Evolutionary conservation across 1,284 basidiomycete genomes (phyloP).

Genomic region (Pascua guehoae): DNA sequence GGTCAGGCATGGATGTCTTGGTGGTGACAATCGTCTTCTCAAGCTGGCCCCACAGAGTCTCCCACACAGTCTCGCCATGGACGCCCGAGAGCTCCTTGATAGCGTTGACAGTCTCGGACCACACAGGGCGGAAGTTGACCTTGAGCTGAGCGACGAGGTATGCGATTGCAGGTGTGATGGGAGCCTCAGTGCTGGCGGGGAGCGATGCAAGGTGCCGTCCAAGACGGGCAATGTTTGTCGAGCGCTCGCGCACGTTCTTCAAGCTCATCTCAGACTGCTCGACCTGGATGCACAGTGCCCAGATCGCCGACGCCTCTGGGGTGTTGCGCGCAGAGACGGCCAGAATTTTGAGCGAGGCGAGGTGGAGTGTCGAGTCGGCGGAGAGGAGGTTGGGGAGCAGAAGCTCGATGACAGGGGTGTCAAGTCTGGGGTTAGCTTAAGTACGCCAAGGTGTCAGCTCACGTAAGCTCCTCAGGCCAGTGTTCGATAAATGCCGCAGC

Average conservation of each 20-base stretch:
- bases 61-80: constrained; percentile 70
- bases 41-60: constrained; percentile 63
- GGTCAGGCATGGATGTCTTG: constrained; percentile 22
- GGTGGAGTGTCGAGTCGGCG: constrained; percentile 50
- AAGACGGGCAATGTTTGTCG: constrained; percentile 59
- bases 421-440: neutral
- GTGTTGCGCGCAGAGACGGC: constrained; percentile 19
- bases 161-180: constrained; percentile 16
- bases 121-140: constrained; percentile 82
- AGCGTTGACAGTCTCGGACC: constrained; percentile 72
- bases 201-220: constrained; percentile 30
- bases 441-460: neutral
- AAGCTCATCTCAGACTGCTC: constrained; percentile 71
- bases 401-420: constrained; percentile 23
- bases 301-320: constrained; percentile 36
- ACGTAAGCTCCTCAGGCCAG: constrained; percentile 36
- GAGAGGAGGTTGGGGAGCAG: constrained; percentile 47
- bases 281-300: constrained; percentile 64
- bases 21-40: constrained; percentile 36
- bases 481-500: constrained; percentile 55
- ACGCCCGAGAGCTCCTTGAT: constrained; percentile 60
- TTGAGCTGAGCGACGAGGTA: constrained; percentile 64
- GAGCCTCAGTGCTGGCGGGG: constrained; percentile 13
- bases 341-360: constrained; percentile 46
- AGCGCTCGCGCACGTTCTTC: constrained; percentile 75